Base-by-base conservation (phyloP, 75 land plant species). In the Pinus taeda region DNA sequence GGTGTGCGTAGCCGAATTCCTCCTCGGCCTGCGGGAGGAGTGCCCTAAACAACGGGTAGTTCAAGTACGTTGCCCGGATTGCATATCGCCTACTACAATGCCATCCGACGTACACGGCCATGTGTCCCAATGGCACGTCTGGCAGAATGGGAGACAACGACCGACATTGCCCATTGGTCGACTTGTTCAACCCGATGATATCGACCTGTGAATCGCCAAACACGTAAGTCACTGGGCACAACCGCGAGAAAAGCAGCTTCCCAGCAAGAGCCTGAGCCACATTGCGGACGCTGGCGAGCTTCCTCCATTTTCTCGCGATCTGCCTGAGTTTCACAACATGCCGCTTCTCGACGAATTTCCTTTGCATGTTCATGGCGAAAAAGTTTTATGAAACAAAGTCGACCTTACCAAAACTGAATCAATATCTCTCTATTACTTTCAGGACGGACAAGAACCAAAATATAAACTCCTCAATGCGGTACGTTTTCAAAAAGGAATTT, bases 281-380 rank as follows among this genome's bases (percentile, higher is more conserved):
- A 2, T 73, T 73, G 24, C 57, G 57, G 2, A 82, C 73, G 58
- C 60, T 57, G 15, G 77, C 79, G 0, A 89, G 83, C 78, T 86
- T 82, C 4, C 85, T 59, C 93, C 93, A 91, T 73, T 85, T 79
- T 53, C 85, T 67, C 30, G 86, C 81, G 84, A 86, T 62, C 72
- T 86, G 90, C 14, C 83, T 79, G 49, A 91, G 83, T 71, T 82
- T 60, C 58, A 91, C 90, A 61, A 88, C n/a, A n/a, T n/a, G n/a
- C n/a, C n/a, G n/a, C n/a, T n/a, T n/a, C n/a, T n/a, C 1, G 33
- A 30, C 1, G 33, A 85, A 86, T 63, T 79, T 85, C 37, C 70
- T 13, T 13, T 11, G 70, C 33, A 30, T 1, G 33, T 1, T 30
- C 33, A 30, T 30, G 33, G 33, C 1, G 33, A 30, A 30, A 30